A percentile compares a stretch with the other conserved stretches of the same genome.
Evolutionary conservation across 2,329 filamentous ascomycete species (phyloP).

Genomic region (Fulvia fulva): DNA sequence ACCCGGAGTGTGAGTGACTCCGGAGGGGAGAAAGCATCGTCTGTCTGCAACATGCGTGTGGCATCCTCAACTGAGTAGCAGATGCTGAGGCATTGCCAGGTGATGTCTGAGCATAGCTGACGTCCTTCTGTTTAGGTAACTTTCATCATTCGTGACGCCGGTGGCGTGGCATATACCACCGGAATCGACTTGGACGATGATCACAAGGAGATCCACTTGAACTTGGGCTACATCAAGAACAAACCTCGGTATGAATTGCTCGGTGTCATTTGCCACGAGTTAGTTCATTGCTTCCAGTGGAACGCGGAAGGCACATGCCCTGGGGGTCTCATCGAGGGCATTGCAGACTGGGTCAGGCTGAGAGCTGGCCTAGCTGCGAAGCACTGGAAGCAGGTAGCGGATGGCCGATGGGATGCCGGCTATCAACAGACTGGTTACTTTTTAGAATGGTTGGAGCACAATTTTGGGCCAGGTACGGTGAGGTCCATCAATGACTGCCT

Average conservation of each 20-base stretch:
- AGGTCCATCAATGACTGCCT: constrained; percentile 64
- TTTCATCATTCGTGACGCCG: constrained; percentile 72
- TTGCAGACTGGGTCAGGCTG: constrained; percentile 89
- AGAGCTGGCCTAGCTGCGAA: constrained; percentile 68
- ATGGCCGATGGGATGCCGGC: constrained; percentile 75
- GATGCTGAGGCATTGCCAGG: too few species aligned
- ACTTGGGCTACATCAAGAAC: constrained; percentile 64
- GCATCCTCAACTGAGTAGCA: too few species aligned
- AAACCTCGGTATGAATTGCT: constrained; percentile 58
- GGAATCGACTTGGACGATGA: constrained; percentile 73
- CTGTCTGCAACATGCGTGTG: too few species aligned
- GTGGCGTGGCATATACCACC: constrained; percentile 84
- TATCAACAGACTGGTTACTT: constrained; percentile 94
- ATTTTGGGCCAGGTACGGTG: constrained; percentile 50
- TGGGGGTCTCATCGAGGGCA: constrained; percentile 80
- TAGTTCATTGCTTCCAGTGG: constrained; percentile 93
- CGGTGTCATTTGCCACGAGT: constrained; percentile 85
- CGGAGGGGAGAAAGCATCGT: too few species aligned
- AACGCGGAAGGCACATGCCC: constrained; percentile 55
- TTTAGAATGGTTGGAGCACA: constrained; percentile 73
- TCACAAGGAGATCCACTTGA: constrained; percentile 92
- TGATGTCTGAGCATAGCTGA: too few species aligned
- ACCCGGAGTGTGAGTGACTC: too few species aligned
- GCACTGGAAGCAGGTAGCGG: constrained; percentile 67
- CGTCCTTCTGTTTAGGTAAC: too few species aligned